A percentile compares a stretch with the other conserved stretches of the same genome.
phyloP scores from a whole-genome alignment of 2,329 filamentous ascomycete species.

The Aureobasidium lini region DNA sequence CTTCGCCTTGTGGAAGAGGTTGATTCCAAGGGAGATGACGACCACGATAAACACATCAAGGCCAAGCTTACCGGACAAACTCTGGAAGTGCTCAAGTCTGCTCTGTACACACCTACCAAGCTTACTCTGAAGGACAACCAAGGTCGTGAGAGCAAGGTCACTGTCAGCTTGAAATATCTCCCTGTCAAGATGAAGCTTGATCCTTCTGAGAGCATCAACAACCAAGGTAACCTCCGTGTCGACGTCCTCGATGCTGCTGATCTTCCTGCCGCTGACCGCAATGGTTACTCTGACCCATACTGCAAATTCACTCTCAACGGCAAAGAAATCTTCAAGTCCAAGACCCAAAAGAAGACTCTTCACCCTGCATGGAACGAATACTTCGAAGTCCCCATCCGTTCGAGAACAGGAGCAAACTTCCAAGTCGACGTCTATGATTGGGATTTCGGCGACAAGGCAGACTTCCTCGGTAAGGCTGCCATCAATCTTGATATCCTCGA shows the following conservation, averaged over 20 bases:
- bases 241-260: conserved; percentile 80
- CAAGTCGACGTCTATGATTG: conserved; percentile 82
- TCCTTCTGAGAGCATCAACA: conserved; percentile 95
- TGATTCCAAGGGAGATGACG: conserved; percentile 61
- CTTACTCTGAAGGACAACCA: conserved; percentile 72
- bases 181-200: conserved; percentile 92
- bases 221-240: conserved; percentile 92
- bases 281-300: conserved; percentile 95
- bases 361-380: conserved; percentile 94
- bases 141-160: conserved; percentile 70
- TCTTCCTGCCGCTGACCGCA: conserved; percentile 88
- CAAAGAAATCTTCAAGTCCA: conserved; percentile 88
- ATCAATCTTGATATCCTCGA: conserved; percentile 76
- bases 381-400: conserved; percentile 77
- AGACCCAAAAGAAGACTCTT: conserved; percentile 92
- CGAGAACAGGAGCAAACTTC: conserved; percentile 78
- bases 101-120: conserved; percentile 81
- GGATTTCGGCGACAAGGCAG: conserved; percentile 92
- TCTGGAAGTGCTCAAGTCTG: conserved; percentile 78
- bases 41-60: conserved; percentile 61
- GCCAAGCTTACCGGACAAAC: conserved; percentile 81
- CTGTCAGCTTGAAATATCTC: conserved; percentile 88
- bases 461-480: conserved; percentile 69
- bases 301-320: conserved; percentile 90
- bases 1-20: conserved; percentile 76